phyloP scores from a whole-genome alignment of 371 early-diverging fungal genomes.

The Rhizopus microsporus region DNA sequence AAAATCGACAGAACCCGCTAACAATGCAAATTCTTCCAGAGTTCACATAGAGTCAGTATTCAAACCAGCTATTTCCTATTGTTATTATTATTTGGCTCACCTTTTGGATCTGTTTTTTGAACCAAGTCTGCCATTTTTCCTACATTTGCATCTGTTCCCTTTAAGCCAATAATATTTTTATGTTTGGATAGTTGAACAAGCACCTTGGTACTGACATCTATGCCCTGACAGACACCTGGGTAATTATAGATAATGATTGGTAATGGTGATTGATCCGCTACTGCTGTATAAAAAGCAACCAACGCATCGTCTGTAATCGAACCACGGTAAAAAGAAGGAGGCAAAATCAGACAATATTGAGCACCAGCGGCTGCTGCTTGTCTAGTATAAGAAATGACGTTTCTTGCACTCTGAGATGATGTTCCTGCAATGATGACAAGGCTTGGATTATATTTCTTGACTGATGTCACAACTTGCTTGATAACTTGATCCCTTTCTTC shows the following conservation, averaged over 20 bases:
- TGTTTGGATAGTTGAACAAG: constrained; percentile 39
- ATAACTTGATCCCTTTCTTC: constrained; percentile 37
- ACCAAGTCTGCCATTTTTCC: constrained; percentile 47
- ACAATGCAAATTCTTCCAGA: constrained; percentile 32
- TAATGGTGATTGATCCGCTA: constrained; percentile 46
- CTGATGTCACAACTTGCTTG: constrained; percentile 25
- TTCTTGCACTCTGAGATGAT: constrained; percentile 39
- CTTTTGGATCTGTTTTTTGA: constrained; percentile 23
- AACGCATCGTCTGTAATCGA: constrained; percentile 33
- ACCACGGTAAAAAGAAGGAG: constrained; percentile 47
- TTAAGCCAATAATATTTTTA: constrained; percentile 46
- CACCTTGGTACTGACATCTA: constrained; percentile 35
- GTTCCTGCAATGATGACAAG: constrained; percentile 43
- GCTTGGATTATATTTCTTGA: constrained; percentile 32
- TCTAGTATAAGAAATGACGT: constrained; percentile 31
- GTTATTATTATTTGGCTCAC: constrained; percentile 15
- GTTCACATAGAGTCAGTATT: too few species aligned
- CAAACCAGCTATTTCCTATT: not conserved
- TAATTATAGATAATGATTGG: constrained; percentile 53
- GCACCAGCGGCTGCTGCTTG: constrained; percentile 46
- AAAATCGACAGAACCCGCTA: constrained; percentile 52
- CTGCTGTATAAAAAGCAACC: constrained; percentile 30
- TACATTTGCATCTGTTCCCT: constrained; percentile 54
- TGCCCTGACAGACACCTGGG: constrained; percentile 51
- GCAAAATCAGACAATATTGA: constrained; percentile 34